These are phyloP conservation scores for Dacryopinax primogenitus DNA, from an alignment of 768 basidiomycete genomes.

Conservation along the genomic window DNA sequence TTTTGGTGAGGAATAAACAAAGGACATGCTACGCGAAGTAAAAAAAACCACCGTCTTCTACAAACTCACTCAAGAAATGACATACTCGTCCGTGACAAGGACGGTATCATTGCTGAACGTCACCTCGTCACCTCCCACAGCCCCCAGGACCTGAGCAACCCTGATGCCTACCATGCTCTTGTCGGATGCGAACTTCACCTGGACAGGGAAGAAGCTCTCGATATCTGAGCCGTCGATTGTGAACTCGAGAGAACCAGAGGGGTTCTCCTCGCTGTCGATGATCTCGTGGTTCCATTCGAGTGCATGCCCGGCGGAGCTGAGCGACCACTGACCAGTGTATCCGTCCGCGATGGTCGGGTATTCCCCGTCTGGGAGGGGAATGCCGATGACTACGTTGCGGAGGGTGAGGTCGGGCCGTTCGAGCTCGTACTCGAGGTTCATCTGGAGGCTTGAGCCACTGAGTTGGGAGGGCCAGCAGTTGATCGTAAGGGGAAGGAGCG, in stretches of 20 bases:
- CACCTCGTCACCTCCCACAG: constrained; percentile 38
- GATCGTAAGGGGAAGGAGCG: constrained; percentile 76
- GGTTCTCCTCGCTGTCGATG: constrained; percentile 43
- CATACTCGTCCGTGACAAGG: constrained; percentile 39
- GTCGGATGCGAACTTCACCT: constrained; percentile 63
- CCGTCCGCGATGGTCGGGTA: constrained; percentile 68
- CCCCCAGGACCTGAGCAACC: constrained; percentile 42
- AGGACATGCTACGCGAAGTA: not conserved
- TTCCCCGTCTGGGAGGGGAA: constrained; percentile 78
- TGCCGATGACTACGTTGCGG: constrained; percentile 75
- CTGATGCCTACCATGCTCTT: constrained; percentile 70
- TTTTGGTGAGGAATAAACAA: not conserved
- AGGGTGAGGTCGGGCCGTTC: constrained; percentile 70
- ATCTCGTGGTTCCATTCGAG: constrained; percentile 74
- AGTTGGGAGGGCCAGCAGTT: constrained; percentile 95
- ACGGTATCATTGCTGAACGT: constrained; percentile 43
- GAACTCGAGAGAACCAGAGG: constrained; percentile 83
- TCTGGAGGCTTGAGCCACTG: constrained; percentile 83
- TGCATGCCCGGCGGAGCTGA: constrained; percentile 66
- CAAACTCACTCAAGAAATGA: too few species aligned
- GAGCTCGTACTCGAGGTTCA: constrained; percentile 95
- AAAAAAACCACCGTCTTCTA: constrained; percentile 17
- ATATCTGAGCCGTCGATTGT: constrained; percentile 71
- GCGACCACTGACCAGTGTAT: constrained; percentile 63
- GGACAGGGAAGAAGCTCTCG: constrained; percentile 84